Conservation (phyloP, 2,329 filamentous ascomycete genomes). For the Ploettnerulaceae sp. region DNA sequence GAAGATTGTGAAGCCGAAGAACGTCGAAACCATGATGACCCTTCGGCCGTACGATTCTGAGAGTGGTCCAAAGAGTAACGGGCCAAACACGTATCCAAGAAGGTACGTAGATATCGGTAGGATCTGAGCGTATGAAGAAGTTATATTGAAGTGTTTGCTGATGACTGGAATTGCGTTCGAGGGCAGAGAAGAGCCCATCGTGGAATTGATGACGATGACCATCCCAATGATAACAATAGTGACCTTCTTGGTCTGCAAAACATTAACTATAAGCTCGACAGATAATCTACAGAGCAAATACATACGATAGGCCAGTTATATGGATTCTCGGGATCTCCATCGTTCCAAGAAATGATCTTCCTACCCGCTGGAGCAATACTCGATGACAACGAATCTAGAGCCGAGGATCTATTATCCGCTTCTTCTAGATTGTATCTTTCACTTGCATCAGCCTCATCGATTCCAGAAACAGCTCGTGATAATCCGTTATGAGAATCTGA, state of each 20-base stretch:
- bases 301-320: conserved; percentile 31
- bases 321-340: conserved; percentile 31
- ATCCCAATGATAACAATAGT: conserved; percentile 51
- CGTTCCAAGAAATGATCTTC: conserved; percentile 29
- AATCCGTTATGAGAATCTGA: conserved; percentile 18
- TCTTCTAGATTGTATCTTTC: conserved; percentile 40
- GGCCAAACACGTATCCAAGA: conserved; percentile 54
- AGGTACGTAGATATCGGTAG: conserved; percentile 61
- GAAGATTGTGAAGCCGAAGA: conserved; percentile 63
- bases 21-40: conserved; percentile 57
- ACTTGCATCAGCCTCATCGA: conserved; percentile 41
- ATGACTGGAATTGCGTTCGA: conserved; percentile 59
- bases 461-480: conserved; percentile 24
- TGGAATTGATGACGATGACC: conserved; percentile 60
- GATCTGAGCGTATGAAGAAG: conserved; percentile 36
- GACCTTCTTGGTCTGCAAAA: conserved; percentile 47
- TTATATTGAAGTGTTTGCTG: conserved; percentile 51
- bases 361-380: conserved; percentile 16
- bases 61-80: conserved; percentile 59
- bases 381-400: conserved; percentile 26
- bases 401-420: conserved; percentile 34
- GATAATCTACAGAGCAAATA: neutral
- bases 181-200: conserved; percentile 60
- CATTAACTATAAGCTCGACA: neutral
- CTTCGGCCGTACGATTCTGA: conserved; percentile 60